Conservation (phyloP, 257 asterid species). For the Thymus mandschuricus region DNA sequence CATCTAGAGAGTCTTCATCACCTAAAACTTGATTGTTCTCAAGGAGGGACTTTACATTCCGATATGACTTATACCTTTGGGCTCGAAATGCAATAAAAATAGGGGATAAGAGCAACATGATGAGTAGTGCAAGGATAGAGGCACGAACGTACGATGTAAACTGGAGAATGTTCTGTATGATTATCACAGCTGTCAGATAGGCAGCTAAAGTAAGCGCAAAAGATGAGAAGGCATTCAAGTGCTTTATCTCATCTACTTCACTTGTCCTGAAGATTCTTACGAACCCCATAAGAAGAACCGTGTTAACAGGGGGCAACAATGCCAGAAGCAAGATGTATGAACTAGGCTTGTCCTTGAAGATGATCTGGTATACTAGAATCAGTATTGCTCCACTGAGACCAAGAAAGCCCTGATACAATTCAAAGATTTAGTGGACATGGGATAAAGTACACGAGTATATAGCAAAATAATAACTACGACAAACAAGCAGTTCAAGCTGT, state of each 20-base stretch:
- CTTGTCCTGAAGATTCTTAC: slow-evolving; percentile 55
- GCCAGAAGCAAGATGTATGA: slow-evolving; percentile 55
- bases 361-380: slow-evolving; percentile 56
- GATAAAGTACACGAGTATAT: neutral
- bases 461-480: slow-evolving; percentile 15
- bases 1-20: slow-evolving; percentile 35
- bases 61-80: slow-evolving; percentile 59
- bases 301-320: slow-evolving; percentile 46
- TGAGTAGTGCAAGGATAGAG: slow-evolving; percentile 48
- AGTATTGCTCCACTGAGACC: slow-evolving; percentile 70
- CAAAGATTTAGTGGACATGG: slow-evolving; percentile 11
- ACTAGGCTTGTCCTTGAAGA: slow-evolving; percentile 56
- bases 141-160: slow-evolving; percentile 46
- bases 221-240: slow-evolving; percentile 65
- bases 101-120: slow-evolving; percentile 63
- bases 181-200: slow-evolving; percentile 68
- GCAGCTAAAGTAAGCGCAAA: slow-evolving; percentile 67
- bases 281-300: slow-evolving; percentile 74
- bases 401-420: slow-evolving; percentile 55
- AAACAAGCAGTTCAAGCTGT: slow-evolving; percentile 23
- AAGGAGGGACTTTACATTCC: slow-evolving; percentile 61
- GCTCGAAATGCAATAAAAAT: slow-evolving; percentile 55
- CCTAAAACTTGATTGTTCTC: slow-evolving; percentile 64
- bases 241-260: slow-evolving; percentile 71
- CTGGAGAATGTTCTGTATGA: slow-evolving; percentile 55